Evolutionary conservation across 495 filamentous ascomycete genomes (phyloP), one percentile per base, ranked within the genome.

Genomic region (Poronia punctata): DNA sequence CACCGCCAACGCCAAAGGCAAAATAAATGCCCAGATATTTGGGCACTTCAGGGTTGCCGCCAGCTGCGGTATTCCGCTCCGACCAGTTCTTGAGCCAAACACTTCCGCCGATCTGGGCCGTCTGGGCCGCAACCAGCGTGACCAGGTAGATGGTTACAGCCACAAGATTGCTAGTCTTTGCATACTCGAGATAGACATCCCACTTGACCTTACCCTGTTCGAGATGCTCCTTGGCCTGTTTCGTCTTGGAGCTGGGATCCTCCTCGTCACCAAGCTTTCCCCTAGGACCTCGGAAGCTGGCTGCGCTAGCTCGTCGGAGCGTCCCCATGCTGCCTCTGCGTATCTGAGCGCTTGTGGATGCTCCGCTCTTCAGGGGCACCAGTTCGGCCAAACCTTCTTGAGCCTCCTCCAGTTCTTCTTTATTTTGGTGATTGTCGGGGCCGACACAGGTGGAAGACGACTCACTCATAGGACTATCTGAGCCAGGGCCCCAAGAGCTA

Each of bases 151-250:
- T 70, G 20, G 55, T 52, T 15, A 99, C 93, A 7, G 92, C 93
- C 15, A 71, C 63, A 5, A 96, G 60, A 54, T 97, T 96, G 67
- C 85, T 95, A 12, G 86, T 86, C 63, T 90, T 95, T 23, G 89
- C 89, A 54, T 97, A 96, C 61, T 90, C 86, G 22, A 61, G 63
- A 44, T 93, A 93, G 2, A 93, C 86, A 50, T 79, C 75, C 88
- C 93, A 96, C 61, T 95, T 96, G 42, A 99, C 93, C 57, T 96
- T 95, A 32, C 93, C 93, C 59, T 97, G 87, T 57, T 96, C 85
- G 0, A 76, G 76, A 37, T 79, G 78, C 60, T 99, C 93, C 57
- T 93, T 88, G 11, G 73, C 78, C 60, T 95, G 88, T 51, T 79
- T 86, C 42, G 82, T 86, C 68, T 84, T 95, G 45, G 76, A 55